Base-by-base conservation (phyloP, 257 asterid species). In the Solanum ossicruentum region DNA sequence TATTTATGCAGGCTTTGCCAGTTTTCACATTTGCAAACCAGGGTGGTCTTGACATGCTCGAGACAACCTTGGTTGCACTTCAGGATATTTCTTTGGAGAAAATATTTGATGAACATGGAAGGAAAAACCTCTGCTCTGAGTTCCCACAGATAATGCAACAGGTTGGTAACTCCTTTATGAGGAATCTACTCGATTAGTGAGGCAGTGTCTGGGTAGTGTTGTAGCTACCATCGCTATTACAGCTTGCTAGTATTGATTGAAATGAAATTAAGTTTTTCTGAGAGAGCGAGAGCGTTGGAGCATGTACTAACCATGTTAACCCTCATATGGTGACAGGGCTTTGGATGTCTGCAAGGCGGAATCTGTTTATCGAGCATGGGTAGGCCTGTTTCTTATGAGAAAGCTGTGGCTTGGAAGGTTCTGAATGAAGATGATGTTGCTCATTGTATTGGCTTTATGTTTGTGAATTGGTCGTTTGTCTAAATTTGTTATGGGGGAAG, bases 351-450 rank as follows among this genome's bases (percentile, higher is more conserved):
- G 57, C 93, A 92, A 89, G 99, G 99, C 3, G 98, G 98, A 12
- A 91, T 95, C 15, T 93, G 99, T 85, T 55, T 93, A 92, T 96
- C 99, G 81, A 96, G 98, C 84, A 96, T 95, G 98, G 97, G 99
- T 67, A 87, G 98, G 80, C 93, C 98, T 60, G 93, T 96, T 56
- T 96, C 99, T 3, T 96, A 91, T 23, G 98, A 96, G 90, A 88
- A 97, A 81, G 97, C 98, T 12, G 94, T 95, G 18, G 98, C 99
- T 0, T 96, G 99, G 99, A 96, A 96, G 89, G 99, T 94, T 58
- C 84, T 94, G 93, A 91, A 94, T 26, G 97, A 94, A 69, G 96
- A 92, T 11, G 96, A 92, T 11, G 58, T 36, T 39, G 92, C 94
- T 51, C 96, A 94, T 55, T 93, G 97, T 91, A 90, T 94, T 83